These are phyloP conservation scores for Kazachstania sp. DNA, from an alignment of 1,139 yeast species.

Conservation along the genomic window DNA sequence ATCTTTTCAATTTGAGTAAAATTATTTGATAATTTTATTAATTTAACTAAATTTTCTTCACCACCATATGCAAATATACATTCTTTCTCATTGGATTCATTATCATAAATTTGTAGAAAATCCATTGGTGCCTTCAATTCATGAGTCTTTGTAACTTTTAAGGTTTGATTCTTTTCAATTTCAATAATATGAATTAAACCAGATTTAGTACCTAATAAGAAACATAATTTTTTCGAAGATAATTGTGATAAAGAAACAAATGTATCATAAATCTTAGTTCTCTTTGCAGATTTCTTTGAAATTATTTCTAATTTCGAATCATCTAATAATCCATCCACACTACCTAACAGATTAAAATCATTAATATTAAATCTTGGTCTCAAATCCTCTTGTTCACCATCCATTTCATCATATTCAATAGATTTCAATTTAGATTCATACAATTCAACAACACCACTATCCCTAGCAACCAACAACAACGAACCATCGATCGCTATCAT, in stretches of 20 bases:
- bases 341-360: conserved; percentile 9
- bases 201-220: conserved; percentile 38
- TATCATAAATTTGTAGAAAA: conserved; percentile 40
- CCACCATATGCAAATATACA: conserved; percentile 61
- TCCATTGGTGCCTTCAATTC: conserved; percentile 35
- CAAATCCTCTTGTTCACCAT: conserved; percentile 16
- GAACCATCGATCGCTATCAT: conserved; percentile 7
- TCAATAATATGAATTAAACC: conserved; percentile 43
- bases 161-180: conserved; percentile 13
- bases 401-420: not conserved
- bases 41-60: conserved; percentile 55
- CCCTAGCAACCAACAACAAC: conserved; percentile 24
- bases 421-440: conserved; percentile 7
- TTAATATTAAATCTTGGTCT: conserved; percentile 14
- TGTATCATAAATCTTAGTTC: conserved; percentile 25
- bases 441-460: conserved; percentile 27
- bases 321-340: conserved; percentile 16
- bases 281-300: conserved; percentile 20
- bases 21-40: conserved; percentile 35
- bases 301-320: conserved; percentile 17
- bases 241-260: conserved; percentile 22
- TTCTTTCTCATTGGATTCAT: conserved; percentile 22
- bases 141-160: conserved; percentile 15
- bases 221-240: conserved; percentile 13
- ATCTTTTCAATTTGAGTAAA: conserved; percentile 29